Percentiles rank a stretch among this genome's conserved stretches.
Conservation (phyloP, 306 rosid genomes). For the Cicer cuneatum region DNA sequence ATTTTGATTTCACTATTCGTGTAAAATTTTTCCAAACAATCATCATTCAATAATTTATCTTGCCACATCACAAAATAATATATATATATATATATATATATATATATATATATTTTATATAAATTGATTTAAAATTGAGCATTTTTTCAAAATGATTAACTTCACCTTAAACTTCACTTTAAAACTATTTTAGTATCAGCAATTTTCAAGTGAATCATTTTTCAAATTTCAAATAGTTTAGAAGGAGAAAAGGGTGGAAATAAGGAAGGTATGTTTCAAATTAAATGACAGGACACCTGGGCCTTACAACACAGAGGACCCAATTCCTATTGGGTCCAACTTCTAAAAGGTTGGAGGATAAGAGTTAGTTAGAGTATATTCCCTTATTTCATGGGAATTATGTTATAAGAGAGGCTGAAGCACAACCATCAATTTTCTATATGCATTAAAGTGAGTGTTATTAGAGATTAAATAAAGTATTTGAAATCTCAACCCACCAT, state of each 20-base stretch:
- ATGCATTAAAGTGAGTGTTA: not conserved
- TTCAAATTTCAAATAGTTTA: not conserved
- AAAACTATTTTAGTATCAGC: constrained; percentile 6
- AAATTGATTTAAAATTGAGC: not conserved
- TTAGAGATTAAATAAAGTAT: constrained; percentile 8
- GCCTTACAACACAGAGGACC: too few relatives aligned
- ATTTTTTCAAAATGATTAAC: not conserved
- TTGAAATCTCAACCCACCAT: not conserved
- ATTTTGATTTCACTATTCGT: not conserved
- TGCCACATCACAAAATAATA: not conserved
- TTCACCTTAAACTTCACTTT: constrained; percentile 2
- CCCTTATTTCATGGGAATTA: too few relatives aligned
- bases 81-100: not conserved
- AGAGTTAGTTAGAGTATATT: too few relatives aligned
- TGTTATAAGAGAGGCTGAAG: not conserved
- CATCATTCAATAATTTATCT: not conserved
- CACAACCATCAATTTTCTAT: not conserved
- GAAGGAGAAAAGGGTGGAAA: not conserved
- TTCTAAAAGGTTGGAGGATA: too few relatives aligned
- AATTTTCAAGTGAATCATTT: not conserved
- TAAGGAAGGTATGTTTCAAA: constrained; percentile 1
- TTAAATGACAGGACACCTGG: not conserved
- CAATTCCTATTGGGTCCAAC: too few relatives aligned
- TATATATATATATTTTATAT: not conserved
- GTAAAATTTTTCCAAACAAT: constrained; percentile 4